phyloP scores from a whole-genome alignment of 257 asterid species.

The Solanum dulcamara region DNA sequence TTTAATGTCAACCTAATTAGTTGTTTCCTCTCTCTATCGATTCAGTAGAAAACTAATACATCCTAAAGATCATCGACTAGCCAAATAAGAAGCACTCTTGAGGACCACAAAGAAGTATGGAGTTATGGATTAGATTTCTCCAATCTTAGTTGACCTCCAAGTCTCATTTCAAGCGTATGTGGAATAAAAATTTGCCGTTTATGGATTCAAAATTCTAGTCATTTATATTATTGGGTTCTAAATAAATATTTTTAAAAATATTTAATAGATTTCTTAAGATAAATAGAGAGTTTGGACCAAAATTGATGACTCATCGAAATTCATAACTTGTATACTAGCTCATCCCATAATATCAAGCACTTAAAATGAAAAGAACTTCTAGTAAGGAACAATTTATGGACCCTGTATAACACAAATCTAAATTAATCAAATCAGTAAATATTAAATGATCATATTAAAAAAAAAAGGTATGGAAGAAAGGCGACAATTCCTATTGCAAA shows the following conservation, averaged over 20 bases:
- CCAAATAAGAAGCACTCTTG: background rate
- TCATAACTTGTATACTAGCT: background rate
- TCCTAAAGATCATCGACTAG: background rate
- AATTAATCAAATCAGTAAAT: background rate
- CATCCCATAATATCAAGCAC: background rate
- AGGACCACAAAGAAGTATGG: background rate
- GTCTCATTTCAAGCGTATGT: background rate
- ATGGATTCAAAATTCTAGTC: background rate
- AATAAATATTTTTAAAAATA: too few relatives aligned
- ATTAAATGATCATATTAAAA: background rate
- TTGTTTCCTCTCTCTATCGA: background rate
- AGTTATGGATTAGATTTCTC: background rate
- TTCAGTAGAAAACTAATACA: background rate
- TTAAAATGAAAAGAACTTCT: background rate
- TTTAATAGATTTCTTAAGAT: background rate
- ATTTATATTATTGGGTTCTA: background rate
- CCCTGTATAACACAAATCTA: background rate
- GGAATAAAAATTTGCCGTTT: background rate
- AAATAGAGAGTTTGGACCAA: background rate
- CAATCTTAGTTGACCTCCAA: background rate
- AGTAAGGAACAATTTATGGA: background rate
- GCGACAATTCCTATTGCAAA: background rate
- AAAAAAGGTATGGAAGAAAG: background rate
- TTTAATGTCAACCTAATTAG: background rate
- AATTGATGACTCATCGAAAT: fast-evolving